These are phyloP conservation scores for Hyparrhenia diplandra DNA, from an alignment of 176 grass and related monocot species.

Conservation along the genomic window DNA sequence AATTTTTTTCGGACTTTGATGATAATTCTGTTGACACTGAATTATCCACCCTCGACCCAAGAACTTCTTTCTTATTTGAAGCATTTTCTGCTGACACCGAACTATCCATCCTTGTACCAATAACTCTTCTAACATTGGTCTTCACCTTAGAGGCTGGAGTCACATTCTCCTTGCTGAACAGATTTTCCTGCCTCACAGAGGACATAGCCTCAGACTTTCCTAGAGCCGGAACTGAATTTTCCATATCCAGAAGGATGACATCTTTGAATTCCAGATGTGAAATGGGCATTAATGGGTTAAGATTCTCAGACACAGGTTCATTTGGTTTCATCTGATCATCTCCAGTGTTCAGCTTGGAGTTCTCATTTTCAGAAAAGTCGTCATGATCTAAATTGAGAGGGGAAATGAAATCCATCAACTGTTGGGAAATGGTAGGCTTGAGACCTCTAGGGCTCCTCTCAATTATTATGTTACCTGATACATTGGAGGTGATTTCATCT, in stretches of 20 bases:
- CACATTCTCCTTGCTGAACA: slow-evolving; percentile 52
- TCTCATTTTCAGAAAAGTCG: slow-evolving; percentile 32
- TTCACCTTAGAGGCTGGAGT: slow-evolving; percentile 43
- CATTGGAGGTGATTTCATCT: slow-evolving; percentile 45
- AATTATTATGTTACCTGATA: slow-evolving; percentile 37
- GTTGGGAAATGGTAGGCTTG: slow-evolving; percentile 37
- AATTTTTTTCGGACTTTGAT: slow-evolving; percentile 19
- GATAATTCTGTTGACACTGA: slow-evolving; percentile 6
- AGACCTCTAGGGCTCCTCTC: slow-evolving; percentile 35
- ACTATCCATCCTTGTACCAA: slow-evolving; percentile 50
- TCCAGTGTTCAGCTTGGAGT: slow-evolving; percentile 19
- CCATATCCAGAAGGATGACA: slow-evolving; percentile 27
- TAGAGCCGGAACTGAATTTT: slow-evolving; percentile 21
- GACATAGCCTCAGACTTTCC: slow-evolving; percentile 22
- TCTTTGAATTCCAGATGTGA: slow-evolving; percentile 28
- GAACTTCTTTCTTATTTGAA: slow-evolving; percentile 31
- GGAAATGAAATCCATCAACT: slow-evolving; percentile 45
- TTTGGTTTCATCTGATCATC: slow-evolving; percentile 4
- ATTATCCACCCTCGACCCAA: slow-evolving; percentile 47
- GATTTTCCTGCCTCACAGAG: slow-evolving; percentile 27
- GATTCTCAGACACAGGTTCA: slow-evolving; percentile 12
- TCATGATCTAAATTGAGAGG: slow-evolving; percentile 41
- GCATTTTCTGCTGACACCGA: not conserved
- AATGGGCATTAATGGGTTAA: slow-evolving; percentile 7
- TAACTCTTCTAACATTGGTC: slow-evolving; percentile 27